A percentile compares a stretch with the other conserved stretches of the same genome.
phyloP scores from a whole-genome alignment of 805 yeast species.

The Candida arabinofermentans region DNA sequence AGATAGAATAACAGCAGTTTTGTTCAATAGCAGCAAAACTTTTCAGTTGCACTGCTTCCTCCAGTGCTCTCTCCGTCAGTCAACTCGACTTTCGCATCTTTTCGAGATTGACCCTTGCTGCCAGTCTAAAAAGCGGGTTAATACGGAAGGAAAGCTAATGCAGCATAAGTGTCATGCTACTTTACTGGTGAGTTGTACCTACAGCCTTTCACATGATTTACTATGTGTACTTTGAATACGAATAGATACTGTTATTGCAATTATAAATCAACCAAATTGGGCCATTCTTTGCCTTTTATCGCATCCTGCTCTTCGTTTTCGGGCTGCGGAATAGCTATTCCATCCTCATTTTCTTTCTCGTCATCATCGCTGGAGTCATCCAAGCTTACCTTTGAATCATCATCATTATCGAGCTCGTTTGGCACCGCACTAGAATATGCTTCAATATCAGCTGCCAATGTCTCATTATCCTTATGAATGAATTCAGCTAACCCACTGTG shows the following conservation, averaged over 20 bases:
- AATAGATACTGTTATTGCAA: too few species aligned
- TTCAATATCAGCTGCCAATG: conserved; percentile 15
- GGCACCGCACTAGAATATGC: background rate
- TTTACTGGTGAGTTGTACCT: too few species aligned
- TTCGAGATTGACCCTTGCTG: background rate
- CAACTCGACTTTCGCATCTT: too few species aligned
- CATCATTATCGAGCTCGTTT: background rate
- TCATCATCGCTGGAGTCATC: conserved; percentile 9
- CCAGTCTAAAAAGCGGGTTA: background rate
- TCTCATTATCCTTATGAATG: conserved; percentile 28
- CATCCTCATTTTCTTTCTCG: conserved; percentile 6
- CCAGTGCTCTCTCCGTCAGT: too few species aligned
- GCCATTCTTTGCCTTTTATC: too few species aligned
- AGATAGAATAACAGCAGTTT: background rate
- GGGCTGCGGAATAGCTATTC: too few species aligned
- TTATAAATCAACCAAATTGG: background rate
- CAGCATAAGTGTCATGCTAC: too few species aligned
- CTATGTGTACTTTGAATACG: too few species aligned
- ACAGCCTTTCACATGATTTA: too few species aligned
- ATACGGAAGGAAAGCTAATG: too few species aligned
- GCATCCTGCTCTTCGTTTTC: conserved; percentile 2
- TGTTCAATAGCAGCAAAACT: background rate
- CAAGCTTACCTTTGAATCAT: background rate
- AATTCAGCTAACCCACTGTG: conserved; percentile 28
- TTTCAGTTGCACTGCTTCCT: too few species aligned